These are phyloP conservation scores for Didymella sp. DNA, from an alignment of 2,329 filamentous ascomycete species.

Conservation along the genomic window DNA sequence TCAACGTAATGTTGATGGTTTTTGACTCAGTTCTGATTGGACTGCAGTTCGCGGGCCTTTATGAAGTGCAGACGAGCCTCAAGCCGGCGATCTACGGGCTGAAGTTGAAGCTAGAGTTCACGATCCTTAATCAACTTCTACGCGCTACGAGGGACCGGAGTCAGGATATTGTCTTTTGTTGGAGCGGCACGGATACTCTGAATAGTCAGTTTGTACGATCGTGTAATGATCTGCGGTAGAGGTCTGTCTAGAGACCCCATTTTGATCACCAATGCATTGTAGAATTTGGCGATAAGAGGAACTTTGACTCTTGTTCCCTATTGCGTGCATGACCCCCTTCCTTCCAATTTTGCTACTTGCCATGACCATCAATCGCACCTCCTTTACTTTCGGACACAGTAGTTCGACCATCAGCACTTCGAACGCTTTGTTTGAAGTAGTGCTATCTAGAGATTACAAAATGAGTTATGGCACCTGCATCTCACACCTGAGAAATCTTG, in stretches of 20 bases:
- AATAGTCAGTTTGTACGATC: not conserved
- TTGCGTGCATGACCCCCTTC: too few relatives aligned
- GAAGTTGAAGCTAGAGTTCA: not conserved
- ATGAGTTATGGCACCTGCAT: too few relatives aligned
- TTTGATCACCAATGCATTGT: too few relatives aligned
- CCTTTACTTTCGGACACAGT: too few relatives aligned
- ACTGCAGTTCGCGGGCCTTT: not conserved
- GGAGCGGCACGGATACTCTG: not conserved
- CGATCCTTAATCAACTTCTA: not conserved
- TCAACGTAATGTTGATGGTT: not conserved
- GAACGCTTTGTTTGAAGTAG: too few relatives aligned
- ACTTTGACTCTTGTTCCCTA: too few relatives aligned
- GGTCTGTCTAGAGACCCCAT: not conserved
- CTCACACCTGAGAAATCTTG: slow-evolving; percentile 26
- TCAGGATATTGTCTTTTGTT: not conserved
- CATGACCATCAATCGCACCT: too few relatives aligned
- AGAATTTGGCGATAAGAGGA: too few relatives aligned
- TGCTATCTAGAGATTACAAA: too few relatives aligned
- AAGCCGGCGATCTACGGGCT: not conserved
- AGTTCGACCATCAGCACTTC: too few relatives aligned
- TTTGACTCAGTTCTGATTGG: not conserved
- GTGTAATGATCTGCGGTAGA: not conserved
- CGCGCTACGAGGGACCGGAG: not conserved
- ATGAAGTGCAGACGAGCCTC: not conserved
- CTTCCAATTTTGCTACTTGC: too few relatives aligned